phyloP scores from a whole-genome alignment of 306 rosid genomes.

The Senna siamea region DNA sequence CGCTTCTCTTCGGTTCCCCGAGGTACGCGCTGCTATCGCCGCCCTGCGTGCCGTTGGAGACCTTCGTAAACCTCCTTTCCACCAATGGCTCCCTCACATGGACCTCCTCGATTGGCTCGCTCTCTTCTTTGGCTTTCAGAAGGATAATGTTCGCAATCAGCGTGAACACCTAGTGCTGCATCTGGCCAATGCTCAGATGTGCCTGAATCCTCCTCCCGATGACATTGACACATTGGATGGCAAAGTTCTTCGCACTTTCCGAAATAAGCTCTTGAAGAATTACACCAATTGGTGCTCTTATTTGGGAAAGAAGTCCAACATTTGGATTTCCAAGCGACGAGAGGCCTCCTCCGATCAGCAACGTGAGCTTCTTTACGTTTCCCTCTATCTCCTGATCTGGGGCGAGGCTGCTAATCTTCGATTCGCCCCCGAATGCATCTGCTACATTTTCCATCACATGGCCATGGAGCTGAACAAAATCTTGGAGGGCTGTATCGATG shows the following conservation, averaged over 20 bases:
- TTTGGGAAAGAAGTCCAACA: conserved; percentile 79
- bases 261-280: conserved; percentile 73
- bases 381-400: conserved; percentile 80
- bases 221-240: conserved; percentile 77
- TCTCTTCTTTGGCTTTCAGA: conserved; percentile 82
- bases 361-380: conserved; percentile 84
- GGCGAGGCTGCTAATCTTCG: conserved; percentile 93
- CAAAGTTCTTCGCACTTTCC: conserved; percentile 69
- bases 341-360: conserved; percentile 58
- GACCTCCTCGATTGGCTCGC: conserved; percentile 96
- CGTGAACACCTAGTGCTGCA: conserved; percentile 93
- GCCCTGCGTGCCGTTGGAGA: conserved; percentile 68
- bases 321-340: conserved; percentile 76
- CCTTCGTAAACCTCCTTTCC: conserved; percentile 75
- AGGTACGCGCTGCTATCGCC: conserved; percentile 84
- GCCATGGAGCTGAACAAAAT: conserved; percentile 80
- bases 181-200: conserved; percentile 95
- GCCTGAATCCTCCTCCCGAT: conserved; percentile 87
- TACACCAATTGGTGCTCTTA: conserved; percentile 87
- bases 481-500: conserved; percentile 85
- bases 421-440: conserved; percentile 80
- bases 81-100: conserved; percentile 66
- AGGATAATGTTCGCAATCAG: conserved; percentile 88
- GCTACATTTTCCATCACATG: conserved; percentile 86
- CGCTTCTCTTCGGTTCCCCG: conserved; percentile 85